Conservation (phyloP, 345 rosid species). For the Garcia nutans region DNA sequence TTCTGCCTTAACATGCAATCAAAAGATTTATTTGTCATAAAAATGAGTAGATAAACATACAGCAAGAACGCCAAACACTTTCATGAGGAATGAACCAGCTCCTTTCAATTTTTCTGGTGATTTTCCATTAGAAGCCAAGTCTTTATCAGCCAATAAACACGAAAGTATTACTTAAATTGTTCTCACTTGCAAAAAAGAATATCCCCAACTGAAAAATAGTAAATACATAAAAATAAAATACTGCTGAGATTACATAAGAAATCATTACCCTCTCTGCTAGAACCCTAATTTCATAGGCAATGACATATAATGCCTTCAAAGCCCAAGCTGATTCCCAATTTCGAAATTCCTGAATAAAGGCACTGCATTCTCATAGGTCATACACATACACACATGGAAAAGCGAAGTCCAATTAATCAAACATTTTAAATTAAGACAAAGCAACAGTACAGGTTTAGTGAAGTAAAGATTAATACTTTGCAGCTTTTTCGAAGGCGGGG, state of each 20-base stretch:
- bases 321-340: slow-evolving; percentile 99
- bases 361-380: slow-evolving; percentile 40
- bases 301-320: slow-evolving; percentile 71
- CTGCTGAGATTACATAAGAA: neutral
- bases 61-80: slow-evolving; percentile 92
- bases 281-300: slow-evolving; percentile 90
- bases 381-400: no score
- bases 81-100: slow-evolving; percentile 95
- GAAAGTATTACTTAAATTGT: neutral
- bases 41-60: slow-evolving; percentile 45
- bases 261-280: slow-evolving; percentile 82
- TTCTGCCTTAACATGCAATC: neutral
- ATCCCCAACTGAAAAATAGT: neutral
- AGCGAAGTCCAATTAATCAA: neutral
- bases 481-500: slow-evolving; percentile 75
- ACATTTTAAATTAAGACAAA: neutral
- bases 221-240: neutral
- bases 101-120: slow-evolving; percentile 93
- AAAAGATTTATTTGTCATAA: neutral
- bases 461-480: slow-evolving; percentile 45
- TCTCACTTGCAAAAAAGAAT: neutral
- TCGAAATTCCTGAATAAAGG: slow-evolving; percentile 95
- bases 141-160: slow-evolving; percentile 72
- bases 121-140: slow-evolving; percentile 72
- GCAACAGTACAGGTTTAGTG: neutral